Evolutionary conservation across 306 rosid genomes (phyloP), one percentile per base, ranked within the genome.

Genomic region (Castanea crenata): DNA sequence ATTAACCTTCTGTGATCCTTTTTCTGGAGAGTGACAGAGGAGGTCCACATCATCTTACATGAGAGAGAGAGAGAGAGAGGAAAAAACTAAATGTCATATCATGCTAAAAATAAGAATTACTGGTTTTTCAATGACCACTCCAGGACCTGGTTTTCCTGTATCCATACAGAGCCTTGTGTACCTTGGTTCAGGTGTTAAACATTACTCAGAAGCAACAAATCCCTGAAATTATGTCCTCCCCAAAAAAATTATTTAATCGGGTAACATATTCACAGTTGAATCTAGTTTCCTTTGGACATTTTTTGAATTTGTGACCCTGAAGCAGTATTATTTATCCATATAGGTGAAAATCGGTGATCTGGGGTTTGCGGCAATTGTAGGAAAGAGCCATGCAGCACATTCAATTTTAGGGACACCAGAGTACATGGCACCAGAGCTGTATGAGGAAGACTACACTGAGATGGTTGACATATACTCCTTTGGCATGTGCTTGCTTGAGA

Each of bases 391-490:
- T 76, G 85, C 86, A 20, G 98, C 97, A 13, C 97, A 94, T 85
- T 89, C 97, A 18, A 79, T 94, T 62, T 44, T 94, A 61, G 98
- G 98, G 76, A 94, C 98, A 35, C 97, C 97, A 0, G 99, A 94
- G 81, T 94, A 83, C 70, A 92, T 94, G 97, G 99, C 99, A 25
- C 99, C 99, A 0, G 97, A 94, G 91, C 88, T 94, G 70, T 92
- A 92, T 1, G 97, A 94, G 65, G 99, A 91, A 84, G 94, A 92
- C 77, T 94, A 94, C 86, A 94, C 97, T 18, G 99, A 94, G 84
- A 89, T 94, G 97, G 97, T 94, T 81, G 97, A 94, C 85, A 91
- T 94, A 71, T 94, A 94, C 88, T 94, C 99, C 7, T 94, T 94
- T 31, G 97, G 92, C 21, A 81, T 92, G 97, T 94, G 99, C 84